Conservation (phyloP, 192 early-diverging fungal species). For the Allomyces macrogynus region DNA sequence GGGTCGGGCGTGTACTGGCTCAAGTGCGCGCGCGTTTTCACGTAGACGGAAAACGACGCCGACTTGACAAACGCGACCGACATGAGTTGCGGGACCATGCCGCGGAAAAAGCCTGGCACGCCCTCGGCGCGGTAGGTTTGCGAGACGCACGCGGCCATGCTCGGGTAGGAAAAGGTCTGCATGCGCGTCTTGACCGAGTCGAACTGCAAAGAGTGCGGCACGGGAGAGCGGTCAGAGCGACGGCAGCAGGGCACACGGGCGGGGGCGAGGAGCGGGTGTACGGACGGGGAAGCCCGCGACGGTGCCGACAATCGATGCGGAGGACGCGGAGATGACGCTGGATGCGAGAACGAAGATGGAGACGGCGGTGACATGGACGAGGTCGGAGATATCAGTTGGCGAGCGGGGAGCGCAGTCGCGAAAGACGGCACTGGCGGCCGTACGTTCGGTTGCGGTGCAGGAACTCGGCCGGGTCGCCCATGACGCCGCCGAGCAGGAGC, state of each 20-base stretch:
- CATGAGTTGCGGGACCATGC: slow-evolving; percentile 58
- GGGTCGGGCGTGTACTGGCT: no score
- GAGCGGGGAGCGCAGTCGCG: no score
- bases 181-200: slow-evolving; percentile 92
- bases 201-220: slow-evolving; percentile 31
- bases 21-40: not conserved
- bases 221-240: slow-evolving; percentile 1
- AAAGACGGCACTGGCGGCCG: no score
- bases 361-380: no score
- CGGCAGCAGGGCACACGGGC: no score
- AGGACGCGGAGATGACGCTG: slow-evolving; percentile 45
- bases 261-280: not conserved
- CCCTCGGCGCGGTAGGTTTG: slow-evolving; percentile 64
- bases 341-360: no score
- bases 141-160: slow-evolving; percentile 52
- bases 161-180: slow-evolving; percentile 77
- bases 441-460: no score
- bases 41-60: slow-evolving; percentile 77
- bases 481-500: no score
- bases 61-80: slow-evolving; percentile 72
- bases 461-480: no score
- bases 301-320: slow-evolving; percentile 44
- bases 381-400: no score
- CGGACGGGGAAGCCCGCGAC: slow-evolving; percentile 45
- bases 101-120: slow-evolving; percentile 65